phyloP scores from a whole-genome alignment of 768 basidiomycete genomes.

The Lactarius hengduanensis region DNA sequence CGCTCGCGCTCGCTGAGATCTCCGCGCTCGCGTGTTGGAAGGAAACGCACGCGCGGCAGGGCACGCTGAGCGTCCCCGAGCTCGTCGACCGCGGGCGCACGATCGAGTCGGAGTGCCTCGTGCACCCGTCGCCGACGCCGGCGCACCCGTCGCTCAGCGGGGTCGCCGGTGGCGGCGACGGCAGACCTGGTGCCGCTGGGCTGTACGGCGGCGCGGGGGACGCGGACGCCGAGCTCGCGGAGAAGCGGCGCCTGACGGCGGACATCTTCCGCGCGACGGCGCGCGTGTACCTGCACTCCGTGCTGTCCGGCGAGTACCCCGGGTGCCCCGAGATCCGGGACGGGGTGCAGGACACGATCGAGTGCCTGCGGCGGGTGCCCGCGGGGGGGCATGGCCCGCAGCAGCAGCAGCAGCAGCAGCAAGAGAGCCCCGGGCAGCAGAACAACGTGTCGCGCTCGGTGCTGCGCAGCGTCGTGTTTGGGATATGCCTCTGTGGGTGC shows the following conservation, averaged over 20 bases:
- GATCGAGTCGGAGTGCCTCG: conserved; percentile 49
- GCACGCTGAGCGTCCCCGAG: conserved; percentile 56
- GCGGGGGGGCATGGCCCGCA: conserved; percentile 27
- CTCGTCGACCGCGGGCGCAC: conserved; percentile 53
- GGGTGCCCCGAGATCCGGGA: conserved; percentile 59
- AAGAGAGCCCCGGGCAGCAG: neutral
- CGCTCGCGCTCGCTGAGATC: conserved; percentile 77
- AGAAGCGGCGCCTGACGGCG: conserved; percentile 40
- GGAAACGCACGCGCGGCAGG: conserved; percentile 38
- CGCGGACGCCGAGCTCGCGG: conserved; percentile 31
- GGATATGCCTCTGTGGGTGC: conserved; percentile 70
- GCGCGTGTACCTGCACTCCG: conserved; percentile 70
- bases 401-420: neutral
- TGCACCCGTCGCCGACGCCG: conserved; percentile 35
- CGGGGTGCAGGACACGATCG: conserved; percentile 54
- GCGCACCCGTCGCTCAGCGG: conserved; percentile 13
- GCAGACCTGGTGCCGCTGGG: neutral
- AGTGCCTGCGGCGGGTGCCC: conserved; percentile 43
- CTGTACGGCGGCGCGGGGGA: conserved; percentile 9
- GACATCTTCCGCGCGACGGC: conserved; percentile 70
- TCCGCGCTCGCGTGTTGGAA: conserved; percentile 69
- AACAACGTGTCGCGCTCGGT: conserved; percentile 48
- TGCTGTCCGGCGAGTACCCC: conserved; percentile 73
- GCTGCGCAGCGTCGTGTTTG: conserved; percentile 75
- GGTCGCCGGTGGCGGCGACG: conserved; percentile 3